These are phyloP conservation scores for Aspergillus sclerotiicarbonarius DNA, from an alignment of 495 filamentous ascomycete species.

Conservation along the genomic window DNA sequence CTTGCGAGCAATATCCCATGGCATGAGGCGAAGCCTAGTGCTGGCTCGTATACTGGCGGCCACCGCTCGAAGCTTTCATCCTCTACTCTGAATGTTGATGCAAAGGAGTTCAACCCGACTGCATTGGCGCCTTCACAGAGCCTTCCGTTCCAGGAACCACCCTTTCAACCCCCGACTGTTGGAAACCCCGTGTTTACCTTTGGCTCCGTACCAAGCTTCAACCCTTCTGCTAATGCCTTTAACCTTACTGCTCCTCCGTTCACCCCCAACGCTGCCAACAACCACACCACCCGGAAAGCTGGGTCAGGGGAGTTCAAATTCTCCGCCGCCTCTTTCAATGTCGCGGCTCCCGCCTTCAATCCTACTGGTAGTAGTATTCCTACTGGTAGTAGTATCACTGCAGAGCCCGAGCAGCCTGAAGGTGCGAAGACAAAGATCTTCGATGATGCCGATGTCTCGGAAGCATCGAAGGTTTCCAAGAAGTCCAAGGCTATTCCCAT, in stretches of 20 bases:
- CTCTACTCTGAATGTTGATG: slow-evolving; percentile 81
- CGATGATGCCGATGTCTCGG: slow-evolving; percentile 65
- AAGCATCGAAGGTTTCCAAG: slow-evolving; percentile 61
- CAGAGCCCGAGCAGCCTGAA: slow-evolving; percentile 23
- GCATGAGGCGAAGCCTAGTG: slow-evolving; percentile 41
- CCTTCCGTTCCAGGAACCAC: slow-evolving; percentile 52
- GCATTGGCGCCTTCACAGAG: slow-evolving; percentile 60
- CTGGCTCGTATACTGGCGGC: slow-evolving; percentile 33
- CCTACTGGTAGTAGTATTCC: slow-evolving; percentile 54
- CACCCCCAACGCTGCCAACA: slow-evolving; percentile 52
- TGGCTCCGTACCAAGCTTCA: slow-evolving; percentile 25
- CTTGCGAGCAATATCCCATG: slow-evolving; percentile 36
- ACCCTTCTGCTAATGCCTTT: slow-evolving; percentile 38
- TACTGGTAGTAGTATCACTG: slow-evolving; percentile 28
- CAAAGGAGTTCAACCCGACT: slow-evolving; percentile 80
- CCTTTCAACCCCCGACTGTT: slow-evolving; percentile 50
- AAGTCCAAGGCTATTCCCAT: slow-evolving; percentile 83
- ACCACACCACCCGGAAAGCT: slow-evolving; percentile 15
- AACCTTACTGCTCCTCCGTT: slow-evolving; percentile 72
- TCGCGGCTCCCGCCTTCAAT: slow-evolving; percentile 77
- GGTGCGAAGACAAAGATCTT: slow-evolving; percentile 61
- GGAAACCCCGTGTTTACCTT: slow-evolving; percentile 32
- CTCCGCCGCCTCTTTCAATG: slow-evolving; percentile 71
- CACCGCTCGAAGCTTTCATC: slow-evolving; percentile 65
- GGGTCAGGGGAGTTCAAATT: slow-evolving; percentile 67